Conservation (phyloP, 169 alveolate species). For the Perkinsus olseni region DNA sequence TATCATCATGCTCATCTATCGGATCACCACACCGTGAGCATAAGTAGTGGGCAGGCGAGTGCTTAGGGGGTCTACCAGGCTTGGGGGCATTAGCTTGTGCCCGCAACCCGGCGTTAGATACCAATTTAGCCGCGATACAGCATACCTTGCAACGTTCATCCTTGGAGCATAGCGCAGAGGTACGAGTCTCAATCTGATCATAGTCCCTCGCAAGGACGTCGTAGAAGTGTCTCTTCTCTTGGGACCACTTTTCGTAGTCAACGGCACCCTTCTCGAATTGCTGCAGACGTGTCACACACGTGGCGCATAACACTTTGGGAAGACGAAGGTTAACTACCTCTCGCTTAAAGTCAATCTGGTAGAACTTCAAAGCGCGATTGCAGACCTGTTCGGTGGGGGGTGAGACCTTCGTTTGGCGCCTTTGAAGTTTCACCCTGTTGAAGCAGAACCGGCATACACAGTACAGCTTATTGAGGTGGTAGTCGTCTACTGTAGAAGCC, state of each 20-base stretch:
- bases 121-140: neutral
- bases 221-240: neutral
- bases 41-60: neutral
- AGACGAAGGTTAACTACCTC: neutral
- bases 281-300: neutral
- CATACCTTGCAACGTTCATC: neutral
- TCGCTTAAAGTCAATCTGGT: neutral
- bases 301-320: neutral
- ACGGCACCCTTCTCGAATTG: neutral
- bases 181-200: neutral
- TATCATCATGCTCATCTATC: neutral
- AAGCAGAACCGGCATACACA: neutral
- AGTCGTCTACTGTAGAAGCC: neutral
- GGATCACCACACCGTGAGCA: neutral
- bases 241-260: neutral
- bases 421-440: neutral
- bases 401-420: neutral
- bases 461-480: neutral
- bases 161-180: neutral
- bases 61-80: neutral
- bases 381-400: neutral
- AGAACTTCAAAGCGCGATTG: neutral
- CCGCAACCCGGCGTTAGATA: neutral
- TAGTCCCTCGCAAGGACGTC: neutral
- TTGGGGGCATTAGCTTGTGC: neutral